These are phyloP conservation scores for Ophiostoma novo-ulmi DNA, from an alignment of 2,329 filamentous ascomycete species.

Conservation along the genomic window DNA sequence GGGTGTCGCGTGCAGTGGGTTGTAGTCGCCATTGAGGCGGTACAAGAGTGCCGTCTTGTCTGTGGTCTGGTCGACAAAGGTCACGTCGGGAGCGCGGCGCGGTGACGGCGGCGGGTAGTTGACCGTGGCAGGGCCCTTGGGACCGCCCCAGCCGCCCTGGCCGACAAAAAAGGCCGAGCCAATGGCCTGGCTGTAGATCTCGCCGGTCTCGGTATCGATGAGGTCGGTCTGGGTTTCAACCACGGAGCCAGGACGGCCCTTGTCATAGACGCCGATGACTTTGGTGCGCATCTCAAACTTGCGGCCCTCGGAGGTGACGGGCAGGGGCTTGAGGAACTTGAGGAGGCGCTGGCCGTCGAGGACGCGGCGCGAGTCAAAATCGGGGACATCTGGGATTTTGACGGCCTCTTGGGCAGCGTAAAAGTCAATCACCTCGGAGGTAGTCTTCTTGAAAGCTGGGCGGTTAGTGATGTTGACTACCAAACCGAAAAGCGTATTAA, in stretches of 20 bases:
- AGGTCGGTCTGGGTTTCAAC: slow-evolving; percentile 73
- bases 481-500: background rate
- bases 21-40: slow-evolving; percentile 88
- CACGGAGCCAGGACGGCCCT: slow-evolving; percentile 76
- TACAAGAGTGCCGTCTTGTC: slow-evolving; percentile 70
- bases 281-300: slow-evolving; percentile 72
- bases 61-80: slow-evolving; percentile 65
- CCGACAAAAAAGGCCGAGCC: slow-evolving; percentile 74
- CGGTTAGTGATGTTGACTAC: slow-evolving; percentile 9
- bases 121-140: slow-evolving; percentile 76
- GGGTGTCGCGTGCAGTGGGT: slow-evolving; percentile 82
- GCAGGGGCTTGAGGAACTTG: slow-evolving; percentile 70
- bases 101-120: slow-evolving; percentile 72
- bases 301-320: slow-evolving; percentile 62
- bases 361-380: slow-evolving; percentile 67
- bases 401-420: slow-evolving; percentile 63
- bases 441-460: slow-evolving; percentile 69
- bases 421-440: slow-evolving; percentile 77
- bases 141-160: slow-evolving; percentile 78
- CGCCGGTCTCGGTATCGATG: slow-evolving; percentile 62
- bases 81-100: slow-evolving; percentile 63
- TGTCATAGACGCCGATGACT: slow-evolving; percentile 83
- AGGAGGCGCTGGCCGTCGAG: slow-evolving; percentile 82
- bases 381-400: slow-evolving; percentile 69
- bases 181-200: slow-evolving; percentile 65